Evolutionary conservation across 768 basidiomycete species (phyloP), one percentile per base, ranked within the genome.

Genomic region (Cystofilobasidium capitatum): DNA sequence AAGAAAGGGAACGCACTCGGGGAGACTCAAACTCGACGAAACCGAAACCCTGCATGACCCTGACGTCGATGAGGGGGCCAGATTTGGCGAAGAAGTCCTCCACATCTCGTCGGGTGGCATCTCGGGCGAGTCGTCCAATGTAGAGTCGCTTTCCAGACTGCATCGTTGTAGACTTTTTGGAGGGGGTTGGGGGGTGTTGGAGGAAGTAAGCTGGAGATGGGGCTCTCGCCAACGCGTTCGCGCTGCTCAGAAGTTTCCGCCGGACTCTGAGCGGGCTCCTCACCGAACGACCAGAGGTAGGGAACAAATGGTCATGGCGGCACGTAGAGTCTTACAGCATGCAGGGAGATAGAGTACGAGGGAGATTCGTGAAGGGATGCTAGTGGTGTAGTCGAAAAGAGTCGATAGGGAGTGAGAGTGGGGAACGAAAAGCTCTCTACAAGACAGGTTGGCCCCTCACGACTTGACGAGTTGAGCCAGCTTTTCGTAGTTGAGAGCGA

Each of bases 21-120:
- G 40, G 58, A 9, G 51, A 55, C 76, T 94, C 94, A 74, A 96
- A 98, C 78, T 98, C 94, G 72, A 97, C 85, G 76, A 99, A 99
- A 65, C 92, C 96, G 74, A 96, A 99, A 14, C 90, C 90, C 47
- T 90, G 92, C 91, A 94, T 92, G 77, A 94, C 88, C 73, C 89
- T 86, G 78, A 89, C 88, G 79, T 94, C 92, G 71, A 93, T 89
- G 39, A 64, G 40, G 65, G 84, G 85, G 39, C 91, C 91, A 78
- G 87, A 91, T 70, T 88, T 88, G 70, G 91, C 89, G 76, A 97
- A 96, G 75, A 91, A 84, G 76, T 90, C 89, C 69, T 83, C 82
- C 63, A 92, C 86, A 73, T 92, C 90, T 35, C 90, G 88, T 35
- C 66, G 59, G 54, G 66, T 67, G 33, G 66, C 66, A 36, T 62